Percentiles rank a stretch among this genome's conserved stretches.
These are phyloP conservation scores for Phytomonas serpens DNA, from an alignment of 208 protist species.

Conservation along the genomic window DNA sequence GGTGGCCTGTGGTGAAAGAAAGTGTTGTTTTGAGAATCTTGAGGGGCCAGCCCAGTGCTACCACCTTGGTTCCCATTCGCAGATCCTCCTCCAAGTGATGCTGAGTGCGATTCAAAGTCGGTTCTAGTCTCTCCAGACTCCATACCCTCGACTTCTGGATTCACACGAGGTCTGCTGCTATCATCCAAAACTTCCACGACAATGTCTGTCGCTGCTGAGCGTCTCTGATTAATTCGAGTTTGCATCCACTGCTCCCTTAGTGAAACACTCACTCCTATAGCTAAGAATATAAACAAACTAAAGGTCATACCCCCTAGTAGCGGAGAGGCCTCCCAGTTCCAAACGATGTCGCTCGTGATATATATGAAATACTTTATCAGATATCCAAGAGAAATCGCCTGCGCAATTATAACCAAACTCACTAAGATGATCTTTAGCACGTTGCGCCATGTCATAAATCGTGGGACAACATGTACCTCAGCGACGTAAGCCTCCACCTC, in stretches of 20 bases:
- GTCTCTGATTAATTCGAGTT: not conserved
- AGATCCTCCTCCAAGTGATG: not conserved
- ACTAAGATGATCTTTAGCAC: slow-evolving; percentile 23
- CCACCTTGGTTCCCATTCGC: not conserved
- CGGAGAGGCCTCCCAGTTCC: slow-evolving; percentile 74
- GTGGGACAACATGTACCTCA: slow-evolving; percentile 41
- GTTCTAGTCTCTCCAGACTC: not conserved
- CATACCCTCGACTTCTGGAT: not conserved
- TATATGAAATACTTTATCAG: slow-evolving; percentile 63
- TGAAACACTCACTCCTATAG: slow-evolving; percentile 9
- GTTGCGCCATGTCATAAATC: slow-evolving; percentile 49
- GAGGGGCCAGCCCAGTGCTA: not conserved
- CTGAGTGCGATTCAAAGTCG: not conserved
- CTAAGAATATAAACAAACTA: slow-evolving; percentile 18
- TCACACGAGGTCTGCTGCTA: not conserved
- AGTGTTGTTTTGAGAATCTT: not conserved
- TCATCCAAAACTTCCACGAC: not conserved
- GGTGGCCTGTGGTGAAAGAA: not conserved
- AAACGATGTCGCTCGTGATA: slow-evolving; percentile 38
- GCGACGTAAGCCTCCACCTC: slow-evolving; percentile 42
- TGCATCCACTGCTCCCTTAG: slow-evolving; percentile 6
- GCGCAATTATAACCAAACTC: slow-evolving; percentile 23
- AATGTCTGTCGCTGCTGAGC: not conserved
- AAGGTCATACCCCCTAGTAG: slow-evolving; percentile 40
- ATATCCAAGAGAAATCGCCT: slow-evolving; percentile 45